phyloP scores from a whole-genome alignment of 2,329 filamentous ascomycete genomes.

The Fusarium incarnatum region DNA sequence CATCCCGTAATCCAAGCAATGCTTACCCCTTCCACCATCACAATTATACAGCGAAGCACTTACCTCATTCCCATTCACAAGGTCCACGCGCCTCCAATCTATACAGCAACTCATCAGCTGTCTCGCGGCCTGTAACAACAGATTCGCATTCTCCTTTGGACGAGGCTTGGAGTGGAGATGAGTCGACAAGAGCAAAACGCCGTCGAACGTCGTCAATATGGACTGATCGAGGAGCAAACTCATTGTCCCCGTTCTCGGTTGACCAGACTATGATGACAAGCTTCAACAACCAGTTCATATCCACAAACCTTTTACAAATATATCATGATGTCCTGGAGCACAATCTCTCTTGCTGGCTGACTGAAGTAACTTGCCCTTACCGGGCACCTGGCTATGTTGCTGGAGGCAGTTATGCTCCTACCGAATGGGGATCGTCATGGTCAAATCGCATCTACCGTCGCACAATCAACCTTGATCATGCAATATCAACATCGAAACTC shows the following conservation, averaged over 20 bases:
- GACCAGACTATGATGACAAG: constrained; percentile 43
- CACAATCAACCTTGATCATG: constrained; percentile 40
- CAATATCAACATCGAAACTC: constrained; percentile 38
- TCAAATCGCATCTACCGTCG: constrained; percentile 45
- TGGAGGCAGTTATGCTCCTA: not conserved
- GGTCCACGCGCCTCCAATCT: not conserved
- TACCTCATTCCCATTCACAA: constrained; percentile 7
- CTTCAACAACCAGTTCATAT: constrained; percentile 43
- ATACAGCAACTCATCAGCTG: constrained; percentile 12
- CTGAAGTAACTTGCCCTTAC: constrained; percentile 43
- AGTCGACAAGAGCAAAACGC: constrained; percentile 22
- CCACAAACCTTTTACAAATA: constrained; percentile 40
- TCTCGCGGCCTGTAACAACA: not conserved
- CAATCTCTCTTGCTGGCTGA: constrained; percentile 44
- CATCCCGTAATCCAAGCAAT: not conserved
- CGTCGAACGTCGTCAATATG: constrained; percentile 30
- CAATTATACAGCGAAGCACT: not conserved
- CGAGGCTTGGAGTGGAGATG: not conserved
- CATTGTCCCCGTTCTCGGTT: constrained; percentile 38
- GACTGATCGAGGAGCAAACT: constrained; percentile 16
- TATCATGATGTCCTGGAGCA: constrained; percentile 45
- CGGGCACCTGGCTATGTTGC: constrained; percentile 29
- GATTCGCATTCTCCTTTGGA: constrained; percentile 7
- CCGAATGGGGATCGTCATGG: constrained; percentile 44
- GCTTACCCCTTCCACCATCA: not conserved